These are phyloP conservation scores for Fusarium mangiferae DNA, from an alignment of 2,329 filamentous ascomycete species.

Conservation along the genomic window DNA sequence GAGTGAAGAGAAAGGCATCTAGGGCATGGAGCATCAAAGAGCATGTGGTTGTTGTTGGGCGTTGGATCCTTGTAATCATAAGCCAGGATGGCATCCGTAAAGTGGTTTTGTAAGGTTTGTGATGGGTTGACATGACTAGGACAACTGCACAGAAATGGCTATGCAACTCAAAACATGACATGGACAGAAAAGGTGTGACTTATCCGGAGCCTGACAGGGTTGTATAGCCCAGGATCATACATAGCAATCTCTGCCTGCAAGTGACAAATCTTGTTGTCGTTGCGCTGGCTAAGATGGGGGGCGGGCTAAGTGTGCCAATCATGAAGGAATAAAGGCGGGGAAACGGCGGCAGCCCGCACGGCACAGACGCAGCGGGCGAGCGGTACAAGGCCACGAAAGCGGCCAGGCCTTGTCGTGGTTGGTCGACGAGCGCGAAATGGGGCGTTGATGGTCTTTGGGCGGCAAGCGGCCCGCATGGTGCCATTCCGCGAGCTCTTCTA, in stretches of 20 bases:
- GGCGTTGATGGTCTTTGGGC: slow-evolving; percentile 26
- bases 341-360: slow-evolving; percentile 35
- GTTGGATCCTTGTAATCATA: slow-evolving; percentile 15
- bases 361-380: slow-evolving; percentile 32
- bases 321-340: slow-evolving; percentile 22
- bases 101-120: slow-evolving; percentile 17
- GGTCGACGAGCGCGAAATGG: slow-evolving; percentile 35
- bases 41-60: slow-evolving; percentile 15
- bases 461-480: slow-evolving; percentile 37
- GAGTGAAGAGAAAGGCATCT: neutral
- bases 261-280: slow-evolving; percentile 36
- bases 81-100: slow-evolving; percentile 2
- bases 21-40: neutral
- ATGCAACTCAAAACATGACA: slow-evolving; percentile 14
- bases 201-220: slow-evolving; percentile 23
- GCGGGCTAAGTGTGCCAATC: slow-evolving; percentile 41
- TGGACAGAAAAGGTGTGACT: slow-evolving; percentile 2
- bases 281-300: slow-evolving; percentile 33
- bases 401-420: slow-evolving; percentile 25
- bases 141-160: slow-evolving; percentile 12
- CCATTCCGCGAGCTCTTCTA: slow-evolving; percentile 28
- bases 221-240: slow-evolving; percentile 20
- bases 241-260: slow-evolving; percentile 31
- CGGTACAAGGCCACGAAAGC: slow-evolving; percentile 26
- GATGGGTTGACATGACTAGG: slow-evolving; percentile 27